Percentiles rank a stretch among this genome's conserved stretches.
phyloP scores from a whole-genome alignment of 208 protist genomes.

The Acanthamoeba comandoni region DNA sequence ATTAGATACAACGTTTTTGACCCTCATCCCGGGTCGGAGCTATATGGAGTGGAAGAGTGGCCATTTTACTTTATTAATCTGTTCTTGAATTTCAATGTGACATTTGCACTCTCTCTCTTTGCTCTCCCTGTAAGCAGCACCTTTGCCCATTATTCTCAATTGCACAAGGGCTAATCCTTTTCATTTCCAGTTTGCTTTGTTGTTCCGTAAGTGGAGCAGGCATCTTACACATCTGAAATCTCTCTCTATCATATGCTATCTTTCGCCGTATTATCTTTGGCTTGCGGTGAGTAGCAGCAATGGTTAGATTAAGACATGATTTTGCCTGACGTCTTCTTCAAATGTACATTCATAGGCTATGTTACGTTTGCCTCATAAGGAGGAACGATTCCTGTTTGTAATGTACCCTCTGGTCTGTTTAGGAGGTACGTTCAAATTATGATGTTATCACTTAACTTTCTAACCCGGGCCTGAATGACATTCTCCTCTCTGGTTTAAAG shows the following conservation, averaged over 20 bases:
- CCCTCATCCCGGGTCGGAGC: constrained; percentile 85
- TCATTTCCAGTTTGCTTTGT: constrained; percentile 13
- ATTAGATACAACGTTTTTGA: constrained; percentile 87
- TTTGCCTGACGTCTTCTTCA: not conserved
- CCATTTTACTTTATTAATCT: constrained; percentile 94
- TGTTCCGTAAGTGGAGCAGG: constrained; percentile 74
- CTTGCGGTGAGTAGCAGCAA: not conserved
- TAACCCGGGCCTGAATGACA: too few relatives aligned
- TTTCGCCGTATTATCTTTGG: constrained; percentile 65
- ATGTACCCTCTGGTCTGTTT: constrained; percentile 94
- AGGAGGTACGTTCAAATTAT: constrained; percentile 50
- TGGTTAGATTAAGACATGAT: not conserved
- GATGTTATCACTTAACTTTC: too few relatives aligned
- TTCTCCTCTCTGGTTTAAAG: not conserved
- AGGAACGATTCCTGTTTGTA: constrained; percentile 94
- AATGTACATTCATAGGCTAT: constrained; percentile 83
- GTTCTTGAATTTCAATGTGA: constrained; percentile 94
- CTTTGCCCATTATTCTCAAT: not conserved
- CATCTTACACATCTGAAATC: constrained; percentile 9
- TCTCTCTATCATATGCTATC: constrained; percentile 30
- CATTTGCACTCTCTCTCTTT: constrained; percentile 88
- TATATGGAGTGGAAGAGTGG: constrained; percentile 94
- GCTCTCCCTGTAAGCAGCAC: constrained; percentile 65
- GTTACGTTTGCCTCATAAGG: constrained; percentile 93
- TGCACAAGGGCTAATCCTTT: not conserved